Evolutionary conservation across 305 asterid genomes (phyloP), one percentile per base, ranked within the genome.

Genomic region (Galium porrigens): DNA sequence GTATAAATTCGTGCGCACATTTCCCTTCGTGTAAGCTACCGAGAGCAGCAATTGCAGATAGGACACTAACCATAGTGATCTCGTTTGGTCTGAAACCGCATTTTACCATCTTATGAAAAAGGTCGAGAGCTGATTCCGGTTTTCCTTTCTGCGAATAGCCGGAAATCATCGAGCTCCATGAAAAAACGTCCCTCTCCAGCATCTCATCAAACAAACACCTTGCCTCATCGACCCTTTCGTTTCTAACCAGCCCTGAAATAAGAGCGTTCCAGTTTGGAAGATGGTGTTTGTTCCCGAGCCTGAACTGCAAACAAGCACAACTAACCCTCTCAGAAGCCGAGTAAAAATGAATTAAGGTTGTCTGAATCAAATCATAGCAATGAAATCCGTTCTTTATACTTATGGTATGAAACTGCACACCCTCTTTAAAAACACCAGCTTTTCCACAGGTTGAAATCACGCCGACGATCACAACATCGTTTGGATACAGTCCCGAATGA

Each of bases 81-180:
- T 84, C 97, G 29, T 84, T 87, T 14, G 99, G 95, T 83, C 73
- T 81, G 48, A 87, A 18, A 36, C 91, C 85, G 29, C 64, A 58
- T 17, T 25, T 74, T 42, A 89, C 79, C 97, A 89, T 89, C 70
- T 81, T 74, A 57, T 73, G 89, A 49, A 92, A 92, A 61, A 89
- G 78, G 63, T 83, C 85, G 27, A 84, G 61, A 63, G 99, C 94
- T 51, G 64, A 67, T 67, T 68, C 72, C 46, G 88, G 81, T 74
- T 82, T 77, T 66, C 82, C 85, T n/a, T 69, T 78, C 51, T 87
- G 95, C 22, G 97, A 79, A 65, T 82, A 89, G 67, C 97, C 97
- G 15, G 97, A 80, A 55, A 92, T 87, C 94, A 92, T 85, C 12
- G 95, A 80, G 75, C 95, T 92, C 95, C 96, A 92, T 1, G 96